These are phyloP conservation scores for Wickerhamiella alocasiicola DNA, from an alignment of 805 yeast species.

Conservation along the genomic window DNA sequence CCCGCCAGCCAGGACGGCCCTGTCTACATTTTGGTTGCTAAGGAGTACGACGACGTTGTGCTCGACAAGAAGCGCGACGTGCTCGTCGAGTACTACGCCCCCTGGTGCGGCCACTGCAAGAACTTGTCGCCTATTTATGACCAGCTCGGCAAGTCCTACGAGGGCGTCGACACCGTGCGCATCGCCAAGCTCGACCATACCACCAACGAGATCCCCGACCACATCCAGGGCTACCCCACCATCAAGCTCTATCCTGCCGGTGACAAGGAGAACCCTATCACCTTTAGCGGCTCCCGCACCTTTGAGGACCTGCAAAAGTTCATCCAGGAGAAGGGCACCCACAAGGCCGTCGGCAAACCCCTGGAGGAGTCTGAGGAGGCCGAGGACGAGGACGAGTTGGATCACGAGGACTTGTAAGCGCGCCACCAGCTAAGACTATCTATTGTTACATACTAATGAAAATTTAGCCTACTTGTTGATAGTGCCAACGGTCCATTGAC, in stretches of 20 bases:
- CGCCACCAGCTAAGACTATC: not conserved
- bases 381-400: constrained; percentile 19
- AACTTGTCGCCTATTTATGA: constrained; percentile 79
- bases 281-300: constrained; percentile 60
- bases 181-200: constrained; percentile 87
- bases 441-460: too few relatives aligned
- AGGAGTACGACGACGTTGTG: constrained; percentile 62
- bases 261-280: constrained; percentile 50
- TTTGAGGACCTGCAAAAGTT: constrained; percentile 58
- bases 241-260: constrained; percentile 83
- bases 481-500: too few relatives aligned
- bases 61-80: constrained; percentile 55
- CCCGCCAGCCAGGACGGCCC: constrained; percentile 68
- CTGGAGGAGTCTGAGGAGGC: constrained; percentile 23
- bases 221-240: constrained; percentile 84
- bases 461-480: too few relatives aligned
- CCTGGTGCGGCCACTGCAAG: constrained; percentile 97
- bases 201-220: constrained; percentile 69
- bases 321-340: constrained; percentile 55
- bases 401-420: constrained; percentile 20
- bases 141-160: constrained; percentile 64
- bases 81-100: constrained; percentile 61
- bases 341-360: constrained; percentile 44
- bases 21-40: constrained; percentile 68
- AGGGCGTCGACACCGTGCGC: constrained; percentile 45